A percentile compares a stretch with the other conserved stretches of the same genome.
phyloP scores from a whole-genome alignment of 345 rosid species.

The Lepidium aucheri region DNA sequence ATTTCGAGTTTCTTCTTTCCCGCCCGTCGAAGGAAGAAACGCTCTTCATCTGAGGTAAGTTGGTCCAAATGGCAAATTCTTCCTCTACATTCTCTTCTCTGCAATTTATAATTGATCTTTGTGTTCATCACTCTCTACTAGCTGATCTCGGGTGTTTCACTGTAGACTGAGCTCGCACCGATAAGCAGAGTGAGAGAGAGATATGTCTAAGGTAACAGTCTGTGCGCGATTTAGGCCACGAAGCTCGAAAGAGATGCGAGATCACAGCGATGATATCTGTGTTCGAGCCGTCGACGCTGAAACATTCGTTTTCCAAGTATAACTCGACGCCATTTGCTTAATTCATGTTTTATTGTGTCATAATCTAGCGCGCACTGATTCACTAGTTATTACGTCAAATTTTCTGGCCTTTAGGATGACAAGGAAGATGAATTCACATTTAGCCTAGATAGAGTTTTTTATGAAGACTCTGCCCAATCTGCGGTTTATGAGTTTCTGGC shows the following conservation, averaged over 20 bases:
- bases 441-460: conserved; percentile 56
- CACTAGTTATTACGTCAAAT: background rate
- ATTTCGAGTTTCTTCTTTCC: conserved; percentile 1
- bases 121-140: background rate
- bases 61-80: background rate
- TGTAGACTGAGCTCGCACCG: background rate
- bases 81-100: background rate
- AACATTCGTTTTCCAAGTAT: conserved; percentile 57
- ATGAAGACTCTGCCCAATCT: conserved; percentile 49
- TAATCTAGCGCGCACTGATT: background rate
- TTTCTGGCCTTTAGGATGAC: conserved; percentile 38
- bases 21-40: conserved; percentile 7
- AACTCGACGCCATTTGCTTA: background rate
- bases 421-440: conserved; percentile 60
- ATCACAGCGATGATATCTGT: conserved; percentile 40
- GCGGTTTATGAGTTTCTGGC: conserved; percentile 62
- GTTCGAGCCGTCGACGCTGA: conserved; percentile 45
- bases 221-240: conserved; percentile 80
- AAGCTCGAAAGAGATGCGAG: conserved; percentile 55
- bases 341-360: background rate
- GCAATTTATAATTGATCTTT: background rate
- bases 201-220: conserved; percentile 56
- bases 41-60: background rate
- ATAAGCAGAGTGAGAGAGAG: background rate
- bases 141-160: background rate